These are phyloP conservation scores for Crithidia acanthocephali DNA, from an alignment of 208 protist genomes.

Conservation along the genomic window DNA sequence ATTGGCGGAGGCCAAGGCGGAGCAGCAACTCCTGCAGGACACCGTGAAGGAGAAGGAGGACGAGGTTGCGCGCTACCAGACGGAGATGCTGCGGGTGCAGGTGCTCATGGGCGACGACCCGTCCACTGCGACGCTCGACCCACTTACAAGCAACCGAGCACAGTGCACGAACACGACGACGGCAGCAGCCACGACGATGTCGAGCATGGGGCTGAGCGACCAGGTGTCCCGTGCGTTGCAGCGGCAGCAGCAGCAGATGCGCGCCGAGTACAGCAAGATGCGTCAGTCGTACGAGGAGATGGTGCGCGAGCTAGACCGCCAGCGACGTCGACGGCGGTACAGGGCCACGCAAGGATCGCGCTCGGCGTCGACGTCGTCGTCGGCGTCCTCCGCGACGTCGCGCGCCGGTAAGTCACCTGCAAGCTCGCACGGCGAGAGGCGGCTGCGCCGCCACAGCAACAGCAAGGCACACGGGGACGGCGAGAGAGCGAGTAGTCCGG, in stretches of 20 bases:
- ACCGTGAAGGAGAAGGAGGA: conserved; percentile 69
- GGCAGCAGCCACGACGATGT: not conserved
- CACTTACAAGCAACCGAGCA: not conserved
- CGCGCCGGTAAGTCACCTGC: not conserved
- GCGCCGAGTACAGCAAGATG: conserved; percentile 48
- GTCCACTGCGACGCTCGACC: conserved; percentile 11
- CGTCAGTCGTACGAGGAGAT: conserved; percentile 59
- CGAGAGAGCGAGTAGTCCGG: not conserved
- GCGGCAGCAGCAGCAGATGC: conserved; percentile 39
- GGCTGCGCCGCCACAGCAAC: not conserved
- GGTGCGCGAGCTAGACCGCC: conserved; percentile 44
- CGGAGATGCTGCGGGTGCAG: conserved; percentile 72
- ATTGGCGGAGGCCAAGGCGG: conserved; percentile 44
- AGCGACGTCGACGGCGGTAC: conserved; percentile 17
- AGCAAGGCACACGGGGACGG: not conserved
- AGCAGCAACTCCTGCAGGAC: conserved; percentile 54
- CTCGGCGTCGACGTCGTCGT: conserved; percentile 8
- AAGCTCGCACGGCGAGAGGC: not conserved
- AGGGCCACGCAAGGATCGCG: not conserved
- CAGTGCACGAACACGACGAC: not conserved
- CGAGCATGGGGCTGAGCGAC: conserved; percentile 21
- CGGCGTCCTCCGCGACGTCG: conserved; percentile 23
- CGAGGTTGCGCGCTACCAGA: conserved; percentile 66
- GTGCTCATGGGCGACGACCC: conserved; percentile 29
- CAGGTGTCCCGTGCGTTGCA: conserved; percentile 29